Conservation (phyloP, 768 basidiomycete species). For the Rhizopogon vulgaris region DNA sequence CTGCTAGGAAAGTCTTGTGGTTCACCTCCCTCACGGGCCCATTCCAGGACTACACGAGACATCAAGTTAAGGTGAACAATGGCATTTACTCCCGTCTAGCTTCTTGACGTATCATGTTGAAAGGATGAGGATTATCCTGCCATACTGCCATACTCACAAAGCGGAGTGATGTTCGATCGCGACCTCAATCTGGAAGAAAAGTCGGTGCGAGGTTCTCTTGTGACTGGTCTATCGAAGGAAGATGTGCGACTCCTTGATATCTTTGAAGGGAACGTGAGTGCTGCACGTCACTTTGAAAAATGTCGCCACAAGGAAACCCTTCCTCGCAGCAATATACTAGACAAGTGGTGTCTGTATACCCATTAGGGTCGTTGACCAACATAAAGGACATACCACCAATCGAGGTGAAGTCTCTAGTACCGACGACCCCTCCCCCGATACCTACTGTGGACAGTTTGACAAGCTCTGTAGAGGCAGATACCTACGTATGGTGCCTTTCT, state of each 20-base stretch:
- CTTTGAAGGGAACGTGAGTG: constrained; percentile 75
- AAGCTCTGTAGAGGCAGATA: constrained; percentile 44
- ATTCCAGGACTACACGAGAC: constrained; percentile 69
- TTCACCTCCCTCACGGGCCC: not conserved
- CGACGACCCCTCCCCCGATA: constrained; percentile 36
- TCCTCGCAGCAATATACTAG: constrained; percentile 65
- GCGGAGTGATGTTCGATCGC: constrained; percentile 39
- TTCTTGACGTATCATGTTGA: constrained; percentile 1
- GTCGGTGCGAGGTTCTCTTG: constrained; percentile 73
- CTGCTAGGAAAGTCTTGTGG: not conserved
- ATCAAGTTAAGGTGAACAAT: constrained; percentile 58
- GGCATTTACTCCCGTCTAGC: not conserved
- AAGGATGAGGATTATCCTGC: constrained; percentile 80
- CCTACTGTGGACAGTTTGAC: constrained; percentile 30
- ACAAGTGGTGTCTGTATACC: constrained; percentile 45
- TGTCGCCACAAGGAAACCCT: not conserved
- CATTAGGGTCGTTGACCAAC: constrained; percentile 39
- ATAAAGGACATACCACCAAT: constrained; percentile 17
- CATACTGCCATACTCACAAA: constrained; percentile 54
- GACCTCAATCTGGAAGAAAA: constrained; percentile 56
- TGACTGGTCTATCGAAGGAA: constrained; percentile 55
- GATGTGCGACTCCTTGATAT: constrained; percentile 70
- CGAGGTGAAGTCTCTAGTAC: constrained; percentile 31
- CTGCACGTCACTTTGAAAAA: not conserved
- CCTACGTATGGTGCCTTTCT: constrained; percentile 62